These are phyloP conservation scores for Phytophthora idaei DNA, from an alignment of 352 stramenopile genomes.

Conservation along the genomic window DNA sequence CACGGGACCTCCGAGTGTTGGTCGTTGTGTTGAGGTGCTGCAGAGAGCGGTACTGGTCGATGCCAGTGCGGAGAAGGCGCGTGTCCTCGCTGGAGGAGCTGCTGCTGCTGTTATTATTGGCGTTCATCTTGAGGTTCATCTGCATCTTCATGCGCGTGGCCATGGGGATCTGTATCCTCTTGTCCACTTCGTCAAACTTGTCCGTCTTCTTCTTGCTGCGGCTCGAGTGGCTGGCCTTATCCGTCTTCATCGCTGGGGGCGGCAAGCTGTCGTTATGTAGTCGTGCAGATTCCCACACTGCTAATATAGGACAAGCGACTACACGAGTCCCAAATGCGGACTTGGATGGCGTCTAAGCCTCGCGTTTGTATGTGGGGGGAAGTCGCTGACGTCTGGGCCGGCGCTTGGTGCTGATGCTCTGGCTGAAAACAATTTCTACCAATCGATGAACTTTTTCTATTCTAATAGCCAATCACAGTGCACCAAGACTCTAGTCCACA, in stretches of 20 bases:
- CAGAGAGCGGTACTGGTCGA: slow-evolving; percentile 73
- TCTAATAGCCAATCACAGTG: slow-evolving; percentile 16
- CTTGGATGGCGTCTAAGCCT: background rate
- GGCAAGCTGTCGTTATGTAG: background rate
- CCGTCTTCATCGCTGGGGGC: slow-evolving; percentile 34
- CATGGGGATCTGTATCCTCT: slow-evolving; percentile 75
- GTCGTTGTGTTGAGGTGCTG: slow-evolving; percentile 34
- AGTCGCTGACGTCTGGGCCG: slow-evolving; percentile 1
- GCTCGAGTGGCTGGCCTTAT: slow-evolving; percentile 15
- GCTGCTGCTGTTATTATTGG: background rate
- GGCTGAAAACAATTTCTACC: slow-evolving; percentile 10
- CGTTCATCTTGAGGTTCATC: slow-evolving; percentile 48
- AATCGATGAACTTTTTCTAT: slow-evolving; percentile 1
- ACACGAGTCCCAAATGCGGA: slow-evolving; percentile 9
- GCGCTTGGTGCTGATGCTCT: slow-evolving; percentile 23
- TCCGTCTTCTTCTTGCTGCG: slow-evolving; percentile 31
- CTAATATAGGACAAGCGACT: slow-evolving; percentile 6
- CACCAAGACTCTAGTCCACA: slow-evolving; percentile 26
- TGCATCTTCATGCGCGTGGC: slow-evolving; percentile 55
- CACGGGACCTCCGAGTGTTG: slow-evolving; percentile 10
- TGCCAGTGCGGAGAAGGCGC: slow-evolving; percentile 55
- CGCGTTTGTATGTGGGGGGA: slow-evolving; percentile 17
- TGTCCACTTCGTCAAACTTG: slow-evolving; percentile 63
- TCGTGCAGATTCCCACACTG: slow-evolving; percentile 6
- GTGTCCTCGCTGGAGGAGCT: slow-evolving; percentile 24